phyloP scores from a whole-genome alignment of 176 grass and related monocot species.

The Eleusine indica region DNA sequence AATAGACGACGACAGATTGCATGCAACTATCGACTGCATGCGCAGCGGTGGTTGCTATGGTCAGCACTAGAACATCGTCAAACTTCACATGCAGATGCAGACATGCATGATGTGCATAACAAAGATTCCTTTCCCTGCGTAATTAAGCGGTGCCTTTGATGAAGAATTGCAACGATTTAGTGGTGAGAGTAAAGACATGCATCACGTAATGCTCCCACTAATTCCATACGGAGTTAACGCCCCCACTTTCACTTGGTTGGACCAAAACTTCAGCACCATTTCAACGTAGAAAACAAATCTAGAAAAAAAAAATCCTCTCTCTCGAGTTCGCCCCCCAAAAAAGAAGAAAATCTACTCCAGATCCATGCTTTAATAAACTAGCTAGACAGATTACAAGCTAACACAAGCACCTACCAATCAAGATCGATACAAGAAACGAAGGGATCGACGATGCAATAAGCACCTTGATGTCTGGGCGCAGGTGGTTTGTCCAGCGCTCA shows the following conservation, averaged over 20 bases:
- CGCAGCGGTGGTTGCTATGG: neutral
- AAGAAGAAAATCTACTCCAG: neutral
- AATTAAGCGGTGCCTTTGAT: neutral
- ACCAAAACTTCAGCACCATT: neutral
- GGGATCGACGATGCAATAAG: neutral
- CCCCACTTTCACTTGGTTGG: neutral
- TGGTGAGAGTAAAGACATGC: neutral
- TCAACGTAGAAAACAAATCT: neutral
- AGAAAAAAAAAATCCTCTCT: neutral
- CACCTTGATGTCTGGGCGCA: neutral
- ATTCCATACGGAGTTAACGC: conserved; percentile 7
- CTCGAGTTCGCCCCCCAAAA: neutral
- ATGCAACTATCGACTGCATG: neutral
- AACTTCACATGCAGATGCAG: neutral
- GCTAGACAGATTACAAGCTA: neutral
- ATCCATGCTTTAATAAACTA: neutral
- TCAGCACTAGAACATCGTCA: neutral
- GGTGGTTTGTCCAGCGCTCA: neutral
- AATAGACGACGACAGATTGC: neutral
- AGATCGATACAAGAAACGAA: neutral
- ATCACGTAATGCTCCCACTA: conserved; percentile 6
- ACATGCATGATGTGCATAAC: neutral
- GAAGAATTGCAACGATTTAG: neutral
- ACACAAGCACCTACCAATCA: neutral
- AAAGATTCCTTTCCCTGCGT: neutral